Conservation (phyloP, 2,329 filamentous ascomycete genomes). For the Epichloe aotearoae region DNA sequence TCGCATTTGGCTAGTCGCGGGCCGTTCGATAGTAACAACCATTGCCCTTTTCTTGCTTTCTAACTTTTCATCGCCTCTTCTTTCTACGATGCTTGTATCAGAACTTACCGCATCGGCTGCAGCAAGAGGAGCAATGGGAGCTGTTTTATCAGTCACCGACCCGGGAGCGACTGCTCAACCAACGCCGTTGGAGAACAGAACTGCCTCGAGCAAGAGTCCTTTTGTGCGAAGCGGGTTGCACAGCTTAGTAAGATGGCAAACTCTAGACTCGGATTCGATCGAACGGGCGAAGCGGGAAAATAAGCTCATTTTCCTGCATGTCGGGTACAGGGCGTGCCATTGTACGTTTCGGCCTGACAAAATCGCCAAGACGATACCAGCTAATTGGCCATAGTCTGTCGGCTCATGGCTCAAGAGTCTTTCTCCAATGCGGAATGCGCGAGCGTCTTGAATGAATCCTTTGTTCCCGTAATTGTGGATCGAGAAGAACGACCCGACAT, state of each 20-base stretch:
- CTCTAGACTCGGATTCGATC: conserved; percentile 67
- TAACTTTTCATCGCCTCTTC: background rate
- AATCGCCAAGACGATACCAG: background rate
- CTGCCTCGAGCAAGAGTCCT: conserved; percentile 29
- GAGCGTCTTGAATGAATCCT: conserved; percentile 67
- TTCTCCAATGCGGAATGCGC: conserved; percentile 78
- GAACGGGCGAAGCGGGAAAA: conserved; percentile 68
- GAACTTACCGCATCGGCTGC: conserved; percentile 24
- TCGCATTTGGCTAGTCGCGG: background rate
- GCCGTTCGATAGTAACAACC: background rate
- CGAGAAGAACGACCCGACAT: conserved; percentile 88
- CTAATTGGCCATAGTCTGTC: conserved; percentile 45
- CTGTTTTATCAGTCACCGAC: conserved; percentile 5
- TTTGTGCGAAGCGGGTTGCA: conserved; percentile 60
- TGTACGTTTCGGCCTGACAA: conserved; percentile 42
- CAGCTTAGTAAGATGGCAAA: conserved; percentile 85
- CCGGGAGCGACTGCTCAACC: conserved; percentile 5
- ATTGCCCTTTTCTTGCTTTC: background rate
- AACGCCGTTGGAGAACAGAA: conserved; percentile 22
- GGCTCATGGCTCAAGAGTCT: conserved; percentile 86
- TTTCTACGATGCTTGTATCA: conserved; percentile 22
- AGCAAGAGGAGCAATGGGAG: conserved; percentile 16
- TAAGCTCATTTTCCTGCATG: conserved; percentile 82
- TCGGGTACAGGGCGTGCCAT: conserved; percentile 91
- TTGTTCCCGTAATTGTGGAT: conserved; percentile 87